A percentile compares a stretch with the other conserved stretches of the same genome.
phyloP scores from a whole-genome alignment of 2,329 filamentous ascomycete genomes.

The Colletotrichum coccodes region DNA sequence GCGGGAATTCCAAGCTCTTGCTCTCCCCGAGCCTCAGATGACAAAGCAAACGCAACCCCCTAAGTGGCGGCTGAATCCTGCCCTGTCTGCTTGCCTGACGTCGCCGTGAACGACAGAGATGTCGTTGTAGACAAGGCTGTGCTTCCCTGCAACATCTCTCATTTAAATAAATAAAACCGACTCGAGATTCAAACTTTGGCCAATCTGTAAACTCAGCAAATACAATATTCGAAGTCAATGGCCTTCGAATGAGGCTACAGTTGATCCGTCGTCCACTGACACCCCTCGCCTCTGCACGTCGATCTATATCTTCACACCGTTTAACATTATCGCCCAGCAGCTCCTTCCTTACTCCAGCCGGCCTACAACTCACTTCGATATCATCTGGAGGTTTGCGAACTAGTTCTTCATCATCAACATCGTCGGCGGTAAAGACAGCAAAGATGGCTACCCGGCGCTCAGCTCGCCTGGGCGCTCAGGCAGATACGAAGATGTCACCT shows the following conservation, averaged over 20 bases:
- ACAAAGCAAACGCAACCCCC: constrained; percentile 23
- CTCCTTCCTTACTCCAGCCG: background rate
- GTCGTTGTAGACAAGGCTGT: background rate
- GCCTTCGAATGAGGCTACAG: background rate
- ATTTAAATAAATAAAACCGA: too few species aligned
- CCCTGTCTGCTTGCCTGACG: background rate
- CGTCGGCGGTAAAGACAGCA: background rate
- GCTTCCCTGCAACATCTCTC: background rate
- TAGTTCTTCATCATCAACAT: background rate
- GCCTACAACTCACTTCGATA: background rate
- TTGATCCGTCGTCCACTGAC: background rate
- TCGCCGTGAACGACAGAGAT: constrained; percentile 3
- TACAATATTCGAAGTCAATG: background rate
- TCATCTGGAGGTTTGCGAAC: background rate
- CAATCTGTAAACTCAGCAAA: background rate
- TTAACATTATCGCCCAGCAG: background rate
- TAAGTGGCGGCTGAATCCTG: constrained; percentile 7
- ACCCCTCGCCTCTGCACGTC: background rate
- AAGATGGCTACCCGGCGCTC: constrained; percentile 46
- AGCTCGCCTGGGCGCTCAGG: constrained; percentile 51
- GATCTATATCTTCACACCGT: background rate
- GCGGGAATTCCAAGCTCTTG: background rate
- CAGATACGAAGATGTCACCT: constrained; percentile 31
- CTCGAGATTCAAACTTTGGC: background rate
- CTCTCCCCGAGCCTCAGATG: background rate